Percentiles rank a stretch among this genome's conserved stretches.
Evolutionary conservation across 1,284 basidiomycete species (phyloP).

Genomic region (Cutaneotrichosporon sp.): DNA sequence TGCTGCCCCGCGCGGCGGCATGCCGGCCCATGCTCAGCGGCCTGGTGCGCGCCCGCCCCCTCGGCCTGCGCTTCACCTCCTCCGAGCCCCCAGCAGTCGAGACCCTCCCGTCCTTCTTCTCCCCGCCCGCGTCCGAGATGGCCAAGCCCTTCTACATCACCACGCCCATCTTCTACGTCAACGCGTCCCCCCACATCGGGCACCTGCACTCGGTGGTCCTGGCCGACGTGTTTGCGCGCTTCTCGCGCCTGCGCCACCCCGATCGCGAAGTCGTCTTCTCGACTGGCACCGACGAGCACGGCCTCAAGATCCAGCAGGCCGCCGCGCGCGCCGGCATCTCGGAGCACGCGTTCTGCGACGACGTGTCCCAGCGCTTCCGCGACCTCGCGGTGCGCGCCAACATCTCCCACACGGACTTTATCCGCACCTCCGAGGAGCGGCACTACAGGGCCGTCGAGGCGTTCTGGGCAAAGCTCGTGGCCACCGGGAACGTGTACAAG

Average conservation of each 20-base stretch:
- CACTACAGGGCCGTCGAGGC: conserved; percentile 73
- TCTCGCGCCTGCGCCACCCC: conserved; percentile 63
- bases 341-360: conserved; percentile 70
- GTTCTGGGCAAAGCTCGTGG: conserved; percentile 75
- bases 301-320: conserved; percentile 86
- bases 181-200: conserved; percentile 59
- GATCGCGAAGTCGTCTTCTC: conserved; percentile 63
- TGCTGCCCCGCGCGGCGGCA: not conserved
- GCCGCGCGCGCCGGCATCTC: conserved; percentile 62
- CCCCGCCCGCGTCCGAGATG: conserved; percentile 13
- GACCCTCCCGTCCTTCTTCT: conserved; percentile 19
- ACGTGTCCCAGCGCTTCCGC: conserved; percentile 71
- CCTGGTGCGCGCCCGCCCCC: not conserved
- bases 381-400: conserved; percentile 67
- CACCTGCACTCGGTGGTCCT: conserved; percentile 48
- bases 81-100: not conserved
- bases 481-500: conserved; percentile 77
- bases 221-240: conserved; percentile 71
- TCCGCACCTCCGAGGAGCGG: conserved; percentile 71
- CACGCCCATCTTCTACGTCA: conserved; percentile 85
- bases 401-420: conserved; percentile 71
- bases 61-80: conserved; percentile 7
- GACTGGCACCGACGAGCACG: conserved; percentile 94
- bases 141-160: conserved; percentile 70
- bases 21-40: not conserved